Conservation (phyloP, 169 alveolate species). For the Plasmodium ovale region DNA sequence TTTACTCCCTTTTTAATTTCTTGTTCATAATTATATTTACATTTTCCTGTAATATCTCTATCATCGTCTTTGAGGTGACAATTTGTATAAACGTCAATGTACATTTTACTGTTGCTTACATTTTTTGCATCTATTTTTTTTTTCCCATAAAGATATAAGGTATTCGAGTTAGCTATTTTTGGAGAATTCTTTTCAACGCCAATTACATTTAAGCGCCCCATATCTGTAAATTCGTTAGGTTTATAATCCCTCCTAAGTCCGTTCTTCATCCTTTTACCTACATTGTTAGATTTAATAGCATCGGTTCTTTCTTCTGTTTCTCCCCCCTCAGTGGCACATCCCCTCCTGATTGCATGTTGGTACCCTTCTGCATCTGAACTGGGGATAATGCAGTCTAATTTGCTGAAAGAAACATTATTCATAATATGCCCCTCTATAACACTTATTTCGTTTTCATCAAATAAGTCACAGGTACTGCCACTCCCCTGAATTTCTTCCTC, state of each 20-base stretch:
- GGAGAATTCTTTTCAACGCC: not conserved
- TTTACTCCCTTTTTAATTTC: not conserved
- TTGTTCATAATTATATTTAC: not conserved
- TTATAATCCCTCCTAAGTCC: not conserved
- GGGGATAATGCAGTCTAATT: not conserved
- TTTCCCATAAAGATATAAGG: not conserved
- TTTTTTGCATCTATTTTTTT: not conserved
- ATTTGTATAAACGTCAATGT: not conserved
- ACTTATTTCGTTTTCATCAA: conserved; percentile 8
- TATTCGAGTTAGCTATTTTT: not conserved
- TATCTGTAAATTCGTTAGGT: not conserved
- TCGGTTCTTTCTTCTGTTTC: not conserved
- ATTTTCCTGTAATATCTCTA: not conserved
- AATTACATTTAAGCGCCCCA: not conserved
- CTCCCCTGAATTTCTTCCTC: not conserved
- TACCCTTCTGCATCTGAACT: conserved; percentile 1
- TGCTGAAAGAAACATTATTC: conserved; percentile 10
- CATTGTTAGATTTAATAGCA: too few relatives aligned
- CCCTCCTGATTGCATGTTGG: not conserved
- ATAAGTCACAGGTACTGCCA: not conserved
- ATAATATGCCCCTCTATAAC: conserved; percentile 6
- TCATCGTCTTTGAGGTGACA: not conserved
- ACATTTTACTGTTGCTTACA: not conserved
- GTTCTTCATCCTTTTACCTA: too few relatives aligned
- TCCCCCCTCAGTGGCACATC: not conserved